Evolutionary conservation across 768 basidiomycete genomes (phyloP).

Genomic region (Agrocybe pediades): DNA sequence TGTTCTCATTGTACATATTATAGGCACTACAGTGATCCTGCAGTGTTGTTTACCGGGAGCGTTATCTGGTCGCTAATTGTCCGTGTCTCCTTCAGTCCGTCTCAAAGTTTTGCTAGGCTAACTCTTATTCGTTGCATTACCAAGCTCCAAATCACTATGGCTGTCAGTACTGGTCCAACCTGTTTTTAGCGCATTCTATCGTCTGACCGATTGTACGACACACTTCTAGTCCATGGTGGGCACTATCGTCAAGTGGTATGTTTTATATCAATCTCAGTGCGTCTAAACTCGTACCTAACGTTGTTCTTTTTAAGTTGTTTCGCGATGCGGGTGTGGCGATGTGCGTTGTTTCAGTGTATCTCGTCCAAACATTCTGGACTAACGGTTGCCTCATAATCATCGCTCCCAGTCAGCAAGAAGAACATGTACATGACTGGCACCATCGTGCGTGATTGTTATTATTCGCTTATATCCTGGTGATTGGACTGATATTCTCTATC

Average conservation of each 20-base stretch:
- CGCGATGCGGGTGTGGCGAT: constrained; percentile 64
- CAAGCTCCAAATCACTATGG: constrained; percentile 33
- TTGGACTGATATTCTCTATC: not conserved
- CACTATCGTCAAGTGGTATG: constrained; percentile 57
- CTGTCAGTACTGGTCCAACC: constrained; percentile 33
- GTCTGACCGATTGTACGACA: not conserved
- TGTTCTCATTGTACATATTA: too few species aligned
- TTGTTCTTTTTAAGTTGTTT: constrained; percentile 41
- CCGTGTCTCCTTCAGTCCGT: constrained; percentile 10
- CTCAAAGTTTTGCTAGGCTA: not conserved
- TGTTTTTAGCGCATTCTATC: not conserved
- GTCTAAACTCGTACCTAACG: not conserved
- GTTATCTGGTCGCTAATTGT: constrained; percentile 47
- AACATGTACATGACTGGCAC: constrained; percentile 46
- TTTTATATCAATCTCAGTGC: not conserved
- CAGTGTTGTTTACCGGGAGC: constrained; percentile 25
- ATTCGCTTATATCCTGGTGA: not conserved
- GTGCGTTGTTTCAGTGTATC: constrained; percentile 30
- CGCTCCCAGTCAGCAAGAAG: constrained; percentile 50
- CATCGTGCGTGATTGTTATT: constrained; percentile 43
- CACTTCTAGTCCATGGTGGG: constrained; percentile 35
- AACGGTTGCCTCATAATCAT: not conserved
- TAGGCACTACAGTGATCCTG: constrained; percentile 39
- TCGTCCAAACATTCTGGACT: not conserved
- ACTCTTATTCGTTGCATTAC: not conserved